Evolutionary conservation across 23 red algal species (phyloP).

Genomic region (Cyanidiococcus yangmingshanensis): DNA sequence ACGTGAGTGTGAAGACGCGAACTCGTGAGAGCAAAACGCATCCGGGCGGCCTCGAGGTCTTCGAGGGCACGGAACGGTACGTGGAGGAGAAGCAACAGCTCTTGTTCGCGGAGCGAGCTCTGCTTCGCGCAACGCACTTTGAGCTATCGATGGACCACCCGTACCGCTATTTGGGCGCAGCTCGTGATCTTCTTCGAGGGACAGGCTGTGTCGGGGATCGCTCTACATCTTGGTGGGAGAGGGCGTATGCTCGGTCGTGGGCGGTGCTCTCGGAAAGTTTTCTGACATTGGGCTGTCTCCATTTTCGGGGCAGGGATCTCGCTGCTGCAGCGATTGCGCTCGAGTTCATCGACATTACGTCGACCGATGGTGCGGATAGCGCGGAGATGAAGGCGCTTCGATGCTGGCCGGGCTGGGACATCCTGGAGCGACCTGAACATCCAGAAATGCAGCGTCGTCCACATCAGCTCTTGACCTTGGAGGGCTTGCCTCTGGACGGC

Average conservation of each 20-base stretch:
- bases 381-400: neutral
- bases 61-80: slow-evolving; percentile 30
- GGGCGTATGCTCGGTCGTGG: neutral
- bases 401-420: neutral
- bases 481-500: neutral
- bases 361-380: neutral
- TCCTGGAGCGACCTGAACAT: neutral
- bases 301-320: neutral
- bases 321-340: neutral
- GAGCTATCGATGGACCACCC: slow-evolving; percentile 23
- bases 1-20: slow-evolving; percentile 26
- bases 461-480: neutral
- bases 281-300: neutral
- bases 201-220: neutral
- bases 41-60: slow-evolving; percentile 27
- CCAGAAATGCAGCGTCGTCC: neutral
- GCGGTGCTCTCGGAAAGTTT: slow-evolving; percentile 5
- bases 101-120: slow-evolving; percentile 21
- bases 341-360: neutral
- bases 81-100: slow-evolving; percentile 34
- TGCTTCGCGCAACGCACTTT: slow-evolving; percentile 21
- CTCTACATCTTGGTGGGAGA: neutral
- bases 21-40: slow-evolving; percentile 17
- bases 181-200: neutral
- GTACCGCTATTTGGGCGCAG: slow-evolving; percentile 16